These are phyloP conservation scores for Collybia sp. DNA, from an alignment of 768 basidiomycete genomes.

Conservation along the genomic window DNA sequence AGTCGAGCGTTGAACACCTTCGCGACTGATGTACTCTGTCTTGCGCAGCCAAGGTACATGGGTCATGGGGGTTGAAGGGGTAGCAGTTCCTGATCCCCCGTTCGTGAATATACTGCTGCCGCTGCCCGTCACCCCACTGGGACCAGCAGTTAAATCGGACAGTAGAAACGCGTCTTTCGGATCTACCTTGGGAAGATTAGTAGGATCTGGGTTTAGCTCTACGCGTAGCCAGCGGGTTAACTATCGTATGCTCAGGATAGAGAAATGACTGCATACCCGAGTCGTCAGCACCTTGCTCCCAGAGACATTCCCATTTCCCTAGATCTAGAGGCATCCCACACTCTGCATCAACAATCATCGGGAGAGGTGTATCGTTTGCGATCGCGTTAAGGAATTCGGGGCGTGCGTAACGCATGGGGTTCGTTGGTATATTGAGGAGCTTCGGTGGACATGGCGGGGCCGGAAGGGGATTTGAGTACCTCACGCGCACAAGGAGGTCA, in stretches of 20 bases:
- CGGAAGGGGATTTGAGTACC: slow-evolving; percentile 92
- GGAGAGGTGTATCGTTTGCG: slow-evolving; percentile 76
- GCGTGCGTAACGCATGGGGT: slow-evolving; percentile 81
- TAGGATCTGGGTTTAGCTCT: slow-evolving; percentile 63
- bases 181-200: slow-evolving; percentile 57
- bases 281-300: slow-evolving; percentile 76
- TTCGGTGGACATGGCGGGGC: slow-evolving; percentile 97
- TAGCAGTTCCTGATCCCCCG: slow-evolving; percentile 27
- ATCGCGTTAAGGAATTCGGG: slow-evolving; percentile 82
- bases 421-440: slow-evolving; percentile 86
- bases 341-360: slow-evolving; percentile 97
- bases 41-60: slow-evolving; percentile 90
- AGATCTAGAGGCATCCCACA: slow-evolving; percentile 95
- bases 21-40: slow-evolving; percentile 81
- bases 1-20: slow-evolving; percentile 38
- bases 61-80: slow-evolving; percentile 28
- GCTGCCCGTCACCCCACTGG: slow-evolving; percentile 39
- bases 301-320: slow-evolving; percentile 75
- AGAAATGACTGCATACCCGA: slow-evolving; percentile 37
- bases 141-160: slow-evolving; percentile 50
- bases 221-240: slow-evolving; percentile 1
- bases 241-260: background rate
- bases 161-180: slow-evolving; percentile 76
- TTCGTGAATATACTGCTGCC: slow-evolving; percentile 30
- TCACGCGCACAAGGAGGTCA: slow-evolving; percentile 88